Conservation (phyloP, 2,329 filamentous ascomycete genomes). For the Leptographium wingfieldii region DNA sequence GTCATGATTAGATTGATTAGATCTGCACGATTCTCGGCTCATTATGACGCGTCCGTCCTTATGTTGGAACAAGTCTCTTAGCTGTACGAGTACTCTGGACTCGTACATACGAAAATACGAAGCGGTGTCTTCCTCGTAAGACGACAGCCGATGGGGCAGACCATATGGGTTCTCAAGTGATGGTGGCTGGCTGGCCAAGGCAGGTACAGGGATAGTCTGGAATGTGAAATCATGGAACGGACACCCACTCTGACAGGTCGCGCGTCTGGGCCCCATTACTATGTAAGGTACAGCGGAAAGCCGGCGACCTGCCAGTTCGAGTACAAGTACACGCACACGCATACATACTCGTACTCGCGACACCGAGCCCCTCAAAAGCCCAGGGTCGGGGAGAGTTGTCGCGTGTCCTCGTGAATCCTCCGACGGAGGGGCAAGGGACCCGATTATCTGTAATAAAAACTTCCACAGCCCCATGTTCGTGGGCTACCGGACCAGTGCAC, state of each 20-base stretch:
- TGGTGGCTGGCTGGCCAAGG: neutral
- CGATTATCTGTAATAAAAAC: neutral
- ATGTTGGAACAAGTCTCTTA: neutral
- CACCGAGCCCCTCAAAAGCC: too few species aligned
- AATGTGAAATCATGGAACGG: neutral
- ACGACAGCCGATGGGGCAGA: neutral
- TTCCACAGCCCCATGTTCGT: neutral
- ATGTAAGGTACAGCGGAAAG: neutral
- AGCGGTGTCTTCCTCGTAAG: neutral
- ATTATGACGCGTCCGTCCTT: neutral
- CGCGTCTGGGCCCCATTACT: neutral
- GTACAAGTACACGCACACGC: neutral
- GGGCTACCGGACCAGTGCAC: neutral
- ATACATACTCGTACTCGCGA: too few species aligned
- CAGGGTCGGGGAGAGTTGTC: neutral
- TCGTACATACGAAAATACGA: neutral
- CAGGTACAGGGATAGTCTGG: neutral
- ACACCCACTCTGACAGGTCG: neutral
- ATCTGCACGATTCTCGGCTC: neutral
- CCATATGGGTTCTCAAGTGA: neutral
- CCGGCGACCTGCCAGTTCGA: neutral
- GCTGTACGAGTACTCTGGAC: neutral
- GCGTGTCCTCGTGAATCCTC: neutral
- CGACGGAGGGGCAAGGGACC: neutral
- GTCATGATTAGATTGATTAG: slow-evolving; percentile 3